Evolutionary conservation across 169 alveolate genomes (phyloP).

Genomic region (Plasmodium sp.): DNA sequence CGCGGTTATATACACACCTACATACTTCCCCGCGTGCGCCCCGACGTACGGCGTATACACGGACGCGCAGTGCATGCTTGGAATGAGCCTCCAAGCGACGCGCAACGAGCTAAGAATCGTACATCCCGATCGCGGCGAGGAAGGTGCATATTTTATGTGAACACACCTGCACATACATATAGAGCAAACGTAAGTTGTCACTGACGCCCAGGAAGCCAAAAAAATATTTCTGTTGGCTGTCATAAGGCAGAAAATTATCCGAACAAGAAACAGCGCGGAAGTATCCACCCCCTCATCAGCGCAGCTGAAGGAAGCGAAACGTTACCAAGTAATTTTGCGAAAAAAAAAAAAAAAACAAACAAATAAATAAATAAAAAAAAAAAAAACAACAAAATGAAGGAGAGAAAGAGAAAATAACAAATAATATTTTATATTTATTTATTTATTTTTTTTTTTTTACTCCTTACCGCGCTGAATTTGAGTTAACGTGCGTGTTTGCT

Average conservation of each 20-base stretch:
- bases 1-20: background rate
- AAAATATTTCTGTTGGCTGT: background rate
- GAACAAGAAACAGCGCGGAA: background rate
- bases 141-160: background rate
- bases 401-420: background rate
- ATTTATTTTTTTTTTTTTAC: background rate
- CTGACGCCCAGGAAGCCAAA: background rate
- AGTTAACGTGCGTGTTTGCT: no score
- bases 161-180: background rate
- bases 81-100: background rate
- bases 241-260: background rate
- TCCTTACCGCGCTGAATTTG: background rate
- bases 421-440: background rate
- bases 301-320: background rate
- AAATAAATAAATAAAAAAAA: background rate
- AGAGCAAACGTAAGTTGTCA: background rate
- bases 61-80: background rate
- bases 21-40: background rate
- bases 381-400: background rate
- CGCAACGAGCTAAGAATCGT: background rate
- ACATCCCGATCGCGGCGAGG: background rate
- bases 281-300: background rate
- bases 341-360: background rate
- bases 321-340: conserved; percentile 4
- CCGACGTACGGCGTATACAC: background rate